Base-by-base conservation (phyloP, 176 grass and related monocot genomes). In the Oryza glaberrima region DNA sequence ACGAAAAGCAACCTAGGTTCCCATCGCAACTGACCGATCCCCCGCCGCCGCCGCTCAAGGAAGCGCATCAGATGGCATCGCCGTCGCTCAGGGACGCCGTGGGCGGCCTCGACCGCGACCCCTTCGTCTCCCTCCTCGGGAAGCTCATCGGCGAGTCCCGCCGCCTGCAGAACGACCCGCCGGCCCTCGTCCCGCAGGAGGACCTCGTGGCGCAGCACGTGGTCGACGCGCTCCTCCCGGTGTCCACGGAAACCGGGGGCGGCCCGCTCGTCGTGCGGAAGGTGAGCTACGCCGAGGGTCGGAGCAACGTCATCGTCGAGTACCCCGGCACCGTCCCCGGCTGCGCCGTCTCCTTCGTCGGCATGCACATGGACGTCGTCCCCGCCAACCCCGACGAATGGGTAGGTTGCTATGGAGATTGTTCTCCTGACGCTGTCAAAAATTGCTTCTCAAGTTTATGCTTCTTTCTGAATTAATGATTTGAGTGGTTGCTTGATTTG, bases 351-450 rank as follows among this genome's bases (percentile, higher is more conserved):
- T 94, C 91, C 22, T 98, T 98, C 77, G 96, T 98, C 66, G 96
- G 96, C 83, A 96, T 95, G 87, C 96, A 94, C 82, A 98, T 98
- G 96, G 96, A 95, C 70, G 96, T 95, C 77, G 96, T 95, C 68
- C 90, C 93, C 3, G 93, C 96, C 47, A 85, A 98, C 69, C 87
- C 89, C 23, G 77, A 32, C 43, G 91, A 95, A 30, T 95, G 96
- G 96, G 96, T 98, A 69, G 19, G 86, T 49, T 48, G 45, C 75
- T 4, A 9, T 7, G 23, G 28, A 20, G 58, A 40, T 20, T 43
- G 30, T 20, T 75, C 34, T 67, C 58, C 4, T 48, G 65, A 34
- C 10, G 69, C 5, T 49, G n/a, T 11, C 40, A 10, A 67, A 47
- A 51, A 49, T 25, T 67, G 44, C 64, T 65, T 76, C 19, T 76